phyloP scores from a whole-genome alignment of 441 rosid species.

The Bruguiera hainesii region DNA sequence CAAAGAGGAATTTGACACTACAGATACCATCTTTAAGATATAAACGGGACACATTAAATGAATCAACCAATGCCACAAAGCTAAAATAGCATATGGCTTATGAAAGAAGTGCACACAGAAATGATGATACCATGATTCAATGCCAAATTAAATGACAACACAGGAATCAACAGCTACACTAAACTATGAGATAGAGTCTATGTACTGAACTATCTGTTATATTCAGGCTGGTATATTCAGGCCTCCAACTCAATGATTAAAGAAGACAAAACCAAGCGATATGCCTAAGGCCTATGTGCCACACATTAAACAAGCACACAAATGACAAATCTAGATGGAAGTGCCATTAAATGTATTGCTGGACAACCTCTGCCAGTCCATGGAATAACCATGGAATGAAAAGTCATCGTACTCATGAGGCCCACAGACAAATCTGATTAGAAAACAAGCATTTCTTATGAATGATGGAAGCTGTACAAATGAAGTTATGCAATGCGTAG shows the following conservation, averaged over 20 bases:
- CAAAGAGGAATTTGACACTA: neutral
- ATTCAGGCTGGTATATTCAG: slow-evolving; percentile 1
- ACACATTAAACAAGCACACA: neutral
- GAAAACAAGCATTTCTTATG: no score
- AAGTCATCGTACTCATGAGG: no score
- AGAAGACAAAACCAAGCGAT: neutral
- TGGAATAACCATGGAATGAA: no score
- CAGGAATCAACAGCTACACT: neutral
- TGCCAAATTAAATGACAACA: neutral
- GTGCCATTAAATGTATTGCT: neutral
- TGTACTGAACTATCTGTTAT: slow-evolving; percentile 1
- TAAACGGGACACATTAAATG: no score
- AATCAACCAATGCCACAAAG: no score
- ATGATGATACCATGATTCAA: no score
- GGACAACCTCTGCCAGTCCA: neutral
- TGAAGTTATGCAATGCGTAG: no score
- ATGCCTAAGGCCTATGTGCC: neutral
- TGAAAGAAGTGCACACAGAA: no score
- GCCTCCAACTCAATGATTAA: neutral
- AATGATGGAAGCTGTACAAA: no score
- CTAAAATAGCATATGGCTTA: no score
- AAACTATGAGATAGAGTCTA: neutral
- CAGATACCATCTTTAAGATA: no score
- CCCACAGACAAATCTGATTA: no score
- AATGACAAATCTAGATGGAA: neutral